These are phyloP conservation scores for Ganoderma multipileum DNA, from an alignment of 1,284 basidiomycete genomes.

Conservation along the genomic window DNA sequence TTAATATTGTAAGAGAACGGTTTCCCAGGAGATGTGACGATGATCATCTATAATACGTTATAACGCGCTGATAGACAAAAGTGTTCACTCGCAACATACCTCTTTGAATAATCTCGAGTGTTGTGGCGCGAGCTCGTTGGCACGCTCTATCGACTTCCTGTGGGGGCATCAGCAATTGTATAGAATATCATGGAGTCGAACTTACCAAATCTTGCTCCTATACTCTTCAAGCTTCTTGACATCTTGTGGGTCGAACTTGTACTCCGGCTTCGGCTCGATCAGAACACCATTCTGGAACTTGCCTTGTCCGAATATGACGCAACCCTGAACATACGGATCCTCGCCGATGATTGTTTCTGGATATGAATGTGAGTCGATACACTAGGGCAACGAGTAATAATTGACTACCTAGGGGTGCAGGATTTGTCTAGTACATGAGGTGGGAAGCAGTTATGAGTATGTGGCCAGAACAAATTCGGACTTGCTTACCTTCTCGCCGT, in stretches of 20 bases:
- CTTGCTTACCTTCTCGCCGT: slow-evolving; percentile 35
- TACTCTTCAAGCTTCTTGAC: slow-evolving; percentile 34
- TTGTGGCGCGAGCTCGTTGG: slow-evolving; percentile 43
- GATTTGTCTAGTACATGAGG: slow-evolving; percentile 44
- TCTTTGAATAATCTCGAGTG: slow-evolving; percentile 47
- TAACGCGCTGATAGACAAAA: neutral
- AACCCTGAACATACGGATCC: slow-evolving; percentile 38
- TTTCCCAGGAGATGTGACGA: slow-evolving; percentile 37
- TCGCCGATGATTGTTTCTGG: slow-evolving; percentile 40
- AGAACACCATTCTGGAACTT: slow-evolving; percentile 46
- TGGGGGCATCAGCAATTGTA: neutral
- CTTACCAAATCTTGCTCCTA: slow-evolving; percentile 44
- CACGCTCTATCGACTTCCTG: slow-evolving; percentile 42
- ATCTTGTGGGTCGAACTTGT: slow-evolving; percentile 36
- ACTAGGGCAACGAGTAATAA: neutral
- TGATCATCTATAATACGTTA: slow-evolving; percentile 37
- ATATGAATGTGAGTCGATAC: slow-evolving; percentile 5
- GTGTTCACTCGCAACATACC: slow-evolving; percentile 26
- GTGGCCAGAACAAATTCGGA: too few relatives aligned
- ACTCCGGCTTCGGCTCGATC: slow-evolving; percentile 41
- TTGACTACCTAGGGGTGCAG: slow-evolving; percentile 46
- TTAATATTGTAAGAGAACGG: slow-evolving; percentile 43
- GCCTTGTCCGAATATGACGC: slow-evolving; percentile 49
- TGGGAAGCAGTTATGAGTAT: slow-evolving; percentile 30
- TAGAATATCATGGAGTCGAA: neutral